phyloP scores from a whole-genome alignment of 257 asterid species.

The Avicennia marina region DNA sequence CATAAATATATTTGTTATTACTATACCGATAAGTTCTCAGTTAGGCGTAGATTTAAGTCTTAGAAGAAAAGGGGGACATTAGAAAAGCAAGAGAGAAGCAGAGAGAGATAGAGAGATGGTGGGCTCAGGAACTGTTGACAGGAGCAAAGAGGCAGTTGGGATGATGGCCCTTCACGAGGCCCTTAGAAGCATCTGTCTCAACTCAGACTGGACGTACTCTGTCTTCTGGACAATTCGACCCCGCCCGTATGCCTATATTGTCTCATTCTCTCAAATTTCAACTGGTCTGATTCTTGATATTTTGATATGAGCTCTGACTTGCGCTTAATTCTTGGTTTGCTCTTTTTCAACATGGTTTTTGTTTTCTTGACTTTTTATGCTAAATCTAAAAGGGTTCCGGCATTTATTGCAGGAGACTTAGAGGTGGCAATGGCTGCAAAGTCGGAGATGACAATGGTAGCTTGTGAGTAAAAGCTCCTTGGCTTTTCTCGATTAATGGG shows the following conservation, averaged over 20 bases:
- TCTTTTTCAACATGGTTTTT: neutral
- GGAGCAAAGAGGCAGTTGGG: constrained; percentile 99
- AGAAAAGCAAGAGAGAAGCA: constrained; percentile 20
- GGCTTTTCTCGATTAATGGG: neutral
- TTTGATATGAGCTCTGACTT: no score
- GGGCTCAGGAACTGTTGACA: constrained; percentile 96
- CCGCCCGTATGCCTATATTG: constrained; percentile 78
- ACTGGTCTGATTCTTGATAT: no score
- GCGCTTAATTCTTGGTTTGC: no score
- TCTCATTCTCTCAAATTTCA: no score
- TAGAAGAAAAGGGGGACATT: no score
- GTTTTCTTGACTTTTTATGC: neutral
- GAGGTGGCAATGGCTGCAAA: constrained; percentile 98
- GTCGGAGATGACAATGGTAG: constrained; percentile 98
- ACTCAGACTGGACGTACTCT: constrained; percentile 98
- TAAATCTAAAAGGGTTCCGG: constrained; percentile 12
- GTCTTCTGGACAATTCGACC: constrained; percentile 99
- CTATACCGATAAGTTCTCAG: no score
- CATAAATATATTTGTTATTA: no score
- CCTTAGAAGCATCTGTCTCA: constrained; percentile 89
- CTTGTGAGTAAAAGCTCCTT: constrained; percentile 67
- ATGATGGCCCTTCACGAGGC: constrained; percentile 99
- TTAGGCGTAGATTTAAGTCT: no score
- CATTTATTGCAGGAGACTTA: constrained; percentile 65
- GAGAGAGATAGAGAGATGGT: constrained; percentile 80